These are phyloP conservation scores for Panicum miliaceum DNA, from an alignment of 176 grass and related monocot species.

Conservation along the genomic window DNA sequence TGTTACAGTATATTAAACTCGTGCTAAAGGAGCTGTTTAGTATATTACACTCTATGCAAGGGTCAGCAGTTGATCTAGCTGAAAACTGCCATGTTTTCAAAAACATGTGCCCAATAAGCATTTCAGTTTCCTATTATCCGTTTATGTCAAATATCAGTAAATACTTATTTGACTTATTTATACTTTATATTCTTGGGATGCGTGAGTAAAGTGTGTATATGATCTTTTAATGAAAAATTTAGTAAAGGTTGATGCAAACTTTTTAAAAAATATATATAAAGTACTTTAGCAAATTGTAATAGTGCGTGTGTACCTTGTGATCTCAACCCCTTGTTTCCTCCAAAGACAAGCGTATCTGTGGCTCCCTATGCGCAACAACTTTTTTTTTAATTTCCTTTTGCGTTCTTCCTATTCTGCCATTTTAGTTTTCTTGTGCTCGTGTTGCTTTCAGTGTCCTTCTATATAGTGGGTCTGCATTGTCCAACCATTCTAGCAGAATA, in stretches of 20 bases:
- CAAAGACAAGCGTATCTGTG: too few relatives aligned
- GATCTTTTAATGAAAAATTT: too few relatives aligned
- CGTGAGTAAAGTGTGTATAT: too few relatives aligned
- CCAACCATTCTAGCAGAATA: slow-evolving; percentile 4
- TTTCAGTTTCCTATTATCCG: not conserved
- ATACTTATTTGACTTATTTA: not conserved
- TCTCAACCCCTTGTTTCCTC: not conserved
- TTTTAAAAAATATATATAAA: not conserved
- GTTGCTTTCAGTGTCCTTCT: not conserved
- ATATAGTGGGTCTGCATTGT: not conserved
- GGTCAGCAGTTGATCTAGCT: not conserved
- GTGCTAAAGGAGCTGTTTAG: not conserved
- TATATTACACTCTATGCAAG: not conserved
- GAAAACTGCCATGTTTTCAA: not conserved
- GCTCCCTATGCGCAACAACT: too few relatives aligned
- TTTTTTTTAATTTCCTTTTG: not conserved
- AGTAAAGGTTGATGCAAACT: not conserved
- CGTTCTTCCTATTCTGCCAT: not conserved
- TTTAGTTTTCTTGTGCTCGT: not conserved
- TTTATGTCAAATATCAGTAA: not conserved
- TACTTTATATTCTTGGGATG: too few relatives aligned
- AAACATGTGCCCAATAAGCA: not conserved
- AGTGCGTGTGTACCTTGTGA: too few relatives aligned
- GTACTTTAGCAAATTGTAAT: not conserved
- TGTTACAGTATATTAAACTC: not conserved